These are phyloP conservation scores for Medicago lupulina DNA, from an alignment of 306 rosid species.

Conservation along the genomic window DNA sequence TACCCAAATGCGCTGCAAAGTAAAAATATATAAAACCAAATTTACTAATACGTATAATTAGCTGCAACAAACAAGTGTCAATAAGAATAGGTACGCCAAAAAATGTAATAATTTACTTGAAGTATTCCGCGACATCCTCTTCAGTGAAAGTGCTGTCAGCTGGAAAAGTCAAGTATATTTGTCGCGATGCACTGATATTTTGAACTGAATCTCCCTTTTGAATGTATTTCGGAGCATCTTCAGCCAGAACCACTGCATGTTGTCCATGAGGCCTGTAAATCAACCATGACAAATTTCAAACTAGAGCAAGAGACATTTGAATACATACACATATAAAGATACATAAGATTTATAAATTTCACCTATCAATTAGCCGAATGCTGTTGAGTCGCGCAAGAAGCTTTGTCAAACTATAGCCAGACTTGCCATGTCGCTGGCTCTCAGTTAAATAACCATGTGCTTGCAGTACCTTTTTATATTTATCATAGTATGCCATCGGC, in stretches of 20 bases:
- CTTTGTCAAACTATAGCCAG: slow-evolving; percentile 89
- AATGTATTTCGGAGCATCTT: slow-evolving; percentile 62
- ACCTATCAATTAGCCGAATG: slow-evolving; percentile 85
- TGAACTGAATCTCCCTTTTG: slow-evolving; percentile 66
- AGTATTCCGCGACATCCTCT: slow-evolving; percentile 91
- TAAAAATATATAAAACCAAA: slow-evolving; percentile 29
- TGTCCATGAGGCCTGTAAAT: slow-evolving; percentile 92
- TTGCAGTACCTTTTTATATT: slow-evolving; percentile 70
- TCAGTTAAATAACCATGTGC: slow-evolving; percentile 92
- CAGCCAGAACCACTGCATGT: slow-evolving; percentile 79
- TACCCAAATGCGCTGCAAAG: slow-evolving; percentile 66
- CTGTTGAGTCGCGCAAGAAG: slow-evolving; percentile 74
- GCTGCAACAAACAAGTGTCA: slow-evolving; percentile 19
- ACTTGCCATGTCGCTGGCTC: slow-evolving; percentile 92
- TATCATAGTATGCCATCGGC: slow-evolving; percentile 79
- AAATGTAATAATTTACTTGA: slow-evolving; percentile 53
- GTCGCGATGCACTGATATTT: slow-evolving; percentile 72
- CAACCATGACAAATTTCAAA: slow-evolving; percentile 22
- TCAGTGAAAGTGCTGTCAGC: slow-evolving; percentile 88
- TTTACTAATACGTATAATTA: background rate
- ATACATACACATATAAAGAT: background rate
- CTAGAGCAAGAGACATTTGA: slow-evolving; percentile 5
- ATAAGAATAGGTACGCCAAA: background rate
- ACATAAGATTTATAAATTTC: background rate
- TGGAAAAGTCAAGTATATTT: slow-evolving; percentile 93